phyloP scores from a whole-genome alignment of 495 filamentous ascomycete genomes.

The Elasticomyces elasticus region DNA sequence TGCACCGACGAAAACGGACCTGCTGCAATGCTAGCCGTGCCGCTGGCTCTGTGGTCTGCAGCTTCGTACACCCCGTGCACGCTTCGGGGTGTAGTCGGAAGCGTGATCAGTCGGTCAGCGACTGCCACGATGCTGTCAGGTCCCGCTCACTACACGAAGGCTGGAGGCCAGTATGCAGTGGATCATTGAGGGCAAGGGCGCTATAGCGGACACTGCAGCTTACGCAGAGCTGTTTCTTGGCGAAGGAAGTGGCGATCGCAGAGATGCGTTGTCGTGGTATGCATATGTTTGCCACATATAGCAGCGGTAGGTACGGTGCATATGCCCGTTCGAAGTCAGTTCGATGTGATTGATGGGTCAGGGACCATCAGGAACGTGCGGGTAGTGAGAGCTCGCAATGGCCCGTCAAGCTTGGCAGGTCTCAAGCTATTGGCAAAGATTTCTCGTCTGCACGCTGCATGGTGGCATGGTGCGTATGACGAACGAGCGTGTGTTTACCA shows the following conservation, averaged over 20 bases:
- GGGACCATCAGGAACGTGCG: background rate
- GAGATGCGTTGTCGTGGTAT: background rate
- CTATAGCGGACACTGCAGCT: background rate
- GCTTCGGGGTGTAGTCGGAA: background rate
- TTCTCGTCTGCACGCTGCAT: slow-evolving; percentile 1
- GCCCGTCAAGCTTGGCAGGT: background rate
- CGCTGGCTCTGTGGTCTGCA: background rate
- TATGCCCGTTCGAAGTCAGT: background rate
- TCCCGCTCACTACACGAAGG: background rate
- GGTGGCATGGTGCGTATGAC: background rate
- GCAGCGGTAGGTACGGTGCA: background rate
- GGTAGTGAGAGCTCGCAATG: background rate
- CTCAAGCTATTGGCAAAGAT: background rate
- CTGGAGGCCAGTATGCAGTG: background rate
- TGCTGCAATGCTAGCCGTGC: background rate
- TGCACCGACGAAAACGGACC: background rate
- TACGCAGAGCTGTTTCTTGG: background rate
- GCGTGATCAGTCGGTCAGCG: background rate
- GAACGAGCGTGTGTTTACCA: background rate
- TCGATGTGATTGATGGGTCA: background rate
- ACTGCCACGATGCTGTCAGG: background rate
- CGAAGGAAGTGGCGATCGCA: background rate
- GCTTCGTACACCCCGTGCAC: background rate
- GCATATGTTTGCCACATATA: background rate
- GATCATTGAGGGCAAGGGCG: background rate